Percentiles rank a stretch among this genome's conserved stretches.
Conservation (phyloP, 305 asterid genomes). For the Euphrasia arctica region DNA sequence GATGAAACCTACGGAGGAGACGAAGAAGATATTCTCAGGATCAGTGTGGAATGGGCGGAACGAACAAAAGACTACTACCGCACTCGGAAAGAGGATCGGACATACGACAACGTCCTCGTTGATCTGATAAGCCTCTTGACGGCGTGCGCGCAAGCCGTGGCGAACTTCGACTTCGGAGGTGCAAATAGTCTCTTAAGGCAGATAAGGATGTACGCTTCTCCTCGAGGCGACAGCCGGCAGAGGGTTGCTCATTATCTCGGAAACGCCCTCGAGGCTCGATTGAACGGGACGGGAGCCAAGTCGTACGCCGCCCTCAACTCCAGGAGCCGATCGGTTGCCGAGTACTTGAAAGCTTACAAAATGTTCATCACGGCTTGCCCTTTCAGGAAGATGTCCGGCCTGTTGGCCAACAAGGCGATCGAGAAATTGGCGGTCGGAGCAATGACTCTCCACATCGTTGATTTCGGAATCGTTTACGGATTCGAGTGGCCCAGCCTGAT, state of each 20-base stretch:
- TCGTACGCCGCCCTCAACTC: constrained; percentile 24
- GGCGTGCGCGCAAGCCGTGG: constrained; percentile 68
- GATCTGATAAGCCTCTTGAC: constrained; percentile 45
- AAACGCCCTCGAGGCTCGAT: constrained; percentile 66
- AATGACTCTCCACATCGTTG: constrained; percentile 39
- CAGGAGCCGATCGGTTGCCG: neutral
- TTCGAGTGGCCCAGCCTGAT: constrained; percentile 56
- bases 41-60: too few relatives aligned
- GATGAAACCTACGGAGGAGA: too few relatives aligned
- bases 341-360: too few relatives aligned
- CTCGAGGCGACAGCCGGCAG: too few relatives aligned
- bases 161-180: constrained; percentile 43
- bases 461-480: constrained; percentile 49
- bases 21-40: too few relatives aligned
- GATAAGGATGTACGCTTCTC: too few relatives aligned
- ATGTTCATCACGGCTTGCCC: too few relatives aligned
- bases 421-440: constrained; percentile 29
- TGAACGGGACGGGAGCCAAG: constrained; percentile 50
- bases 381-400: constrained; percentile 30
- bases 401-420: constrained; percentile 41
- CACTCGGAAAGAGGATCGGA: too few relatives aligned
- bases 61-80: too few relatives aligned
- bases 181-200: constrained; percentile 34
- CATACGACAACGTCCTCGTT: too few relatives aligned
- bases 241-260: constrained; percentile 50